A percentile compares a stretch with the other conserved stretches of the same genome.
These are phyloP conservation scores for Climacium dendroides DNA, from an alignment of 225 moss, liverwort and hornwort genomes.

Conservation along the genomic window DNA sequence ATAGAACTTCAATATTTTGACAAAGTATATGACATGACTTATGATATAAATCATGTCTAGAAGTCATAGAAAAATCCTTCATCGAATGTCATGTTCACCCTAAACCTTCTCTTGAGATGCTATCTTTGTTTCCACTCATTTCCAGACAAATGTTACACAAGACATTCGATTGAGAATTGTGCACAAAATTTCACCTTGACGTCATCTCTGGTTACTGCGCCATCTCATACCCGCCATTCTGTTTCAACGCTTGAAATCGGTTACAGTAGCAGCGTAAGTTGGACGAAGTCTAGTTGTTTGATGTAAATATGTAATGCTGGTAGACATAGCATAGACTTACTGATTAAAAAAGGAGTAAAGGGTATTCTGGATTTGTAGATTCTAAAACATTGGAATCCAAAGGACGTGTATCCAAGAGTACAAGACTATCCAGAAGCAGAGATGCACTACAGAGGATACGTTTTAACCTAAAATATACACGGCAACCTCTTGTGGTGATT, in stretches of 20 bases:
- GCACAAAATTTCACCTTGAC: background rate
- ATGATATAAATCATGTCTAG: no score
- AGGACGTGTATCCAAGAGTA: background rate
- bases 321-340: background rate
- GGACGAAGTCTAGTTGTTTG: background rate
- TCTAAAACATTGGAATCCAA: background rate
- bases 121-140: no score
- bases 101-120: background rate
- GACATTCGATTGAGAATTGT: background rate
- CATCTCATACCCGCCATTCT: background rate
- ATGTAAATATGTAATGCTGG: background rate
- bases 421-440: background rate
- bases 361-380: background rate
- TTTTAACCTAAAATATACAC: background rate
- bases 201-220: background rate
- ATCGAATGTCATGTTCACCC: background rate
- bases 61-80: no score
- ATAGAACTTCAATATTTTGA: background rate
- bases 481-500: background rate
- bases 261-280: background rate
- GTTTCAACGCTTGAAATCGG: background rate
- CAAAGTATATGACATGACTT: no score
- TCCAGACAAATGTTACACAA: background rate
- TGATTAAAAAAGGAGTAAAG: background rate
- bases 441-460: background rate